Evolutionary conservation across 2,329 filamentous ascomycete species (phyloP), one percentile per base, ranked within the genome.

Genomic region (Fusarium protoensiforme): DNA sequence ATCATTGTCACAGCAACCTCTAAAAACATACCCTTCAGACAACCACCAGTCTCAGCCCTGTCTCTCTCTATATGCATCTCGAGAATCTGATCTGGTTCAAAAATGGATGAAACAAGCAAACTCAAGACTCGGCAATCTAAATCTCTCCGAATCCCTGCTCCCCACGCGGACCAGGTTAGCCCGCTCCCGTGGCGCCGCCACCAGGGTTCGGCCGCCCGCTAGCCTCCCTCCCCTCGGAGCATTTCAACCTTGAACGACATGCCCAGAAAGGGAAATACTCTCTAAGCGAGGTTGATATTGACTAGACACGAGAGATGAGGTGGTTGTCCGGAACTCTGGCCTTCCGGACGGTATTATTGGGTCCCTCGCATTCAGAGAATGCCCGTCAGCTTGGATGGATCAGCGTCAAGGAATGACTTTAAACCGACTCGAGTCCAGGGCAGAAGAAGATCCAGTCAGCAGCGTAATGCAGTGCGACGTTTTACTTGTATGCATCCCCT

Each of bases 141-240:
- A 56, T 58, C 20, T 20, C 16, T 11, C 72, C 72, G 66, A 75
- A 68, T 35, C 61, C 72, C 72, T 67, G 51, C 31, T 60, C 57
- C 33, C 61, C 46, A 61, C 46, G 61, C 71, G 72, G 68, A 67
- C 36, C 58, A 74, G 43, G 46, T 63, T 62, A 24, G 20, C 36
- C 65, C 68, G 65, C 54, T 48, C 51, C 35, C 31, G 60, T 41
- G 48, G 54, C 36, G 41, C 53, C 35, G 38, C 18, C 31, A 60
- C 61, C 73, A 67, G 61, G 72, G 73, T 65, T 73, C 71, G 74
- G 74, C 74, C 74, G 74, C 72, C 36, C 36, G 9, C 33, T 59
- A 61, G 62, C 43, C 35, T 20, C 14, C 33, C 38, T 5, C 22
- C 22, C 38, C 14, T 46, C 59, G 43, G 58, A 63, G 56, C 46